phyloP scores from a whole-genome alignment of 116 monocot genomes.

The Phalaenopsis hybrid region DNA sequence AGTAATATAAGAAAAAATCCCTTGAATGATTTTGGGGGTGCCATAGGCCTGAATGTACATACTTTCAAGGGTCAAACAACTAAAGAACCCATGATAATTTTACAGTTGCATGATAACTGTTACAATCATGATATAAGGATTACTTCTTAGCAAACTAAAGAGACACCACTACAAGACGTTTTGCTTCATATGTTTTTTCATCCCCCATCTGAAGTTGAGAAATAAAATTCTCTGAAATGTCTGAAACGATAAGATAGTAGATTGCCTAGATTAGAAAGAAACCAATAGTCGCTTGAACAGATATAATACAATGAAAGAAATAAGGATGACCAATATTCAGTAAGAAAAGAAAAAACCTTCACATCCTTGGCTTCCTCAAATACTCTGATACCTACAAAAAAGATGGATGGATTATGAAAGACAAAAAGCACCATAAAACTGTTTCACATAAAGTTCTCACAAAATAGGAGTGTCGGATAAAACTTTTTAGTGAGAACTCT shows the following conservation, averaged over 20 bases:
- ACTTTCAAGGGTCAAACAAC: background rate
- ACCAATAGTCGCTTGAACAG: background rate
- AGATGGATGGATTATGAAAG: conserved; percentile 9
- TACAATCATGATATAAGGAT: background rate
- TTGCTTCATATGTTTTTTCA: background rate
- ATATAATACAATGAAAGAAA: background rate
- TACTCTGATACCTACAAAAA: conserved; percentile 68
- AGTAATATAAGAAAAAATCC: background rate
- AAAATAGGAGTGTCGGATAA: background rate
- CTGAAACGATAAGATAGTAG: background rate
- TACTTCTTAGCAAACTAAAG: background rate
- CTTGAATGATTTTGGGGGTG: background rate
- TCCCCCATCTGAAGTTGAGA: background rate
- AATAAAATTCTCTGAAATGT: background rate
- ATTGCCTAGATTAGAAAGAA: background rate
- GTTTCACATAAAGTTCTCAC: background rate
- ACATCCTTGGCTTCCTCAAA: conserved; percentile 56
- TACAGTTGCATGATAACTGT: too few species aligned
- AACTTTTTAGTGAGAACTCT: background rate
- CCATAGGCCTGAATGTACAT: background rate
- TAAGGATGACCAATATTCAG: background rate
- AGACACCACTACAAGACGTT: background rate
- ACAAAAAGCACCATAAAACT: background rate
- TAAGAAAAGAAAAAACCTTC: conserved; percentile 46
- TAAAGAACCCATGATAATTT: too few species aligned